Conservation (phyloP, 805 yeast genomes). For the Kodamaea fukazawae region DNA sequence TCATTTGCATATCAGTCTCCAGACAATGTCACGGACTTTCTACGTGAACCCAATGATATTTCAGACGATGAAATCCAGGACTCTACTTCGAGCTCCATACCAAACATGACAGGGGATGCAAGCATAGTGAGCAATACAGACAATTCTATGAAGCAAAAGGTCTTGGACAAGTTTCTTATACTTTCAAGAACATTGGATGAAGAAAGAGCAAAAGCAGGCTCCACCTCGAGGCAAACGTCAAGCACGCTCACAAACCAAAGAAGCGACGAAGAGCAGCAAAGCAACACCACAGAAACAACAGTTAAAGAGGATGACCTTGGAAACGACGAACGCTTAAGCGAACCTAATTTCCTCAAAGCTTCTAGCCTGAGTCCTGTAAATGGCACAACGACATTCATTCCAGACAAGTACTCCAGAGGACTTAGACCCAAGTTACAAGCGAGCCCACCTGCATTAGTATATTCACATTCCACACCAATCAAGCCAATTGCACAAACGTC, state of each 20-base stretch:
- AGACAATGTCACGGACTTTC: slow-evolving; percentile 5
- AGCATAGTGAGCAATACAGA: neutral
- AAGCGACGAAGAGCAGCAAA: neutral
- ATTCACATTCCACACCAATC: slow-evolving; percentile 28
- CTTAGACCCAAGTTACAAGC: slow-evolving; percentile 9
- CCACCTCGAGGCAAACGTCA: neutral
- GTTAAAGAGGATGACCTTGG: slow-evolving; percentile 1
- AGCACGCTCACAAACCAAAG: slow-evolving; percentile 1
- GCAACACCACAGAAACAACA: slow-evolving; percentile 5
- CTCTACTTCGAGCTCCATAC: neutral
- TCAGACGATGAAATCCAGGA: slow-evolving; percentile 3
- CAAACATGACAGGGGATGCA: neutral
- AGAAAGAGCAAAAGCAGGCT: slow-evolving; percentile 1
- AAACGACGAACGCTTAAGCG: neutral
- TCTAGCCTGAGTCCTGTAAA: slow-evolving; percentile 8
- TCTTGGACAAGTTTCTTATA: slow-evolving; percentile 4
- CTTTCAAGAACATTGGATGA: slow-evolving; percentile 6
- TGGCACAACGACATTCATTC: slow-evolving; percentile 9
- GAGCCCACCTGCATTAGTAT: slow-evolving; percentile 13
- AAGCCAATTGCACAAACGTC: neutral
- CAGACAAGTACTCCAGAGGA: slow-evolving; percentile 6
- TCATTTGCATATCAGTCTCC: slow-evolving; percentile 8
- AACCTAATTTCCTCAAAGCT: neutral
- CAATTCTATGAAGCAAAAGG: slow-evolving; percentile 1
- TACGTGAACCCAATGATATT: neutral